Evolutionary conservation across 2,329 filamentous ascomycete genomes (phyloP), one percentile per base, ranked within the genome.

Genomic region (Dactylellina sp.): DNA sequence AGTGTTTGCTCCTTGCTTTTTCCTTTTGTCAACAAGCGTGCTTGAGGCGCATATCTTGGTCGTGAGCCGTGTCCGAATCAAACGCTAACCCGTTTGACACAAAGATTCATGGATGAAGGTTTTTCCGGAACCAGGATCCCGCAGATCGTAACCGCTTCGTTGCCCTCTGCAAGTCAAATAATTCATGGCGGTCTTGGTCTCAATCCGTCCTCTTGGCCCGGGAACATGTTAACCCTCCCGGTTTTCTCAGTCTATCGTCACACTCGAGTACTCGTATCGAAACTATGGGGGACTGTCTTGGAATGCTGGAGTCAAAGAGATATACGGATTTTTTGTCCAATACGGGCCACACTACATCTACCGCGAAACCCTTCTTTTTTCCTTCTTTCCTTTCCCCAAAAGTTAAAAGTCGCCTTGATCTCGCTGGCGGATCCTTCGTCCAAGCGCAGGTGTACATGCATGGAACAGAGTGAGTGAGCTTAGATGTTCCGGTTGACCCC

Each of bases 31-130:
- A 56, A 39, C 42, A n/a, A 62, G 49, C 11, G 39, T 64, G 49
- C 56, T 59, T 28, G 32, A 62, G 55, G 55, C 61, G 57, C 65
- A 60, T 57, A 53, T 56, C 39, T 56, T 49, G 44, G 55, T 55
- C 56, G 49, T 59, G 70, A 74, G 70, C 70, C 61, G 70, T 74
- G 61, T 65, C 40, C 60, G 20, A 59, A 25, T 47, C 16, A 35
- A 24, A 52, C 55, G 55, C 70, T 65, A 74, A 66, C 70, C 70
- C 46, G 20, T 63, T 52, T 49, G 7, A 52, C 42, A 24, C 32
- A 35, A 20, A 55, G 22, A 60, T 61, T 61, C 70, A 66, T 74
- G 70, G 70, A 74, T 74, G 70, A 74, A 74, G 70, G 70, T 74
- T 74, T 74, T 74, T 74, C 70, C 70, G 70, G 61, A 46, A 18